Evolutionary conservation across 2,329 filamentous ascomycete genomes (phyloP).

Genomic region (Biscogniauxia sp.): DNA sequence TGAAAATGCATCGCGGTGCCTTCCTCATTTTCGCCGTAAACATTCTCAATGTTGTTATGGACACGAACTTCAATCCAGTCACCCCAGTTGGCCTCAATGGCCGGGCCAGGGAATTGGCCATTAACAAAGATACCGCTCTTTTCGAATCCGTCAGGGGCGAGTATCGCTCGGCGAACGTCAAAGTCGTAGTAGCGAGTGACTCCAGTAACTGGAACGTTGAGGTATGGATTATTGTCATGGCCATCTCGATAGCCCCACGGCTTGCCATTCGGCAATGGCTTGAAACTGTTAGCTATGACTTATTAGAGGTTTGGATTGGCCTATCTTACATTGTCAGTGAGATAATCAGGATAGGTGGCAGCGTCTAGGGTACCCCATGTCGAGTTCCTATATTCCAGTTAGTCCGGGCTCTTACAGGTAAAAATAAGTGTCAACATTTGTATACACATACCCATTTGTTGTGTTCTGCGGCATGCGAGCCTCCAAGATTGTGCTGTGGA

Average conservation of each 20-base stretch:
- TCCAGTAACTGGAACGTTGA: slow-evolving; percentile 1
- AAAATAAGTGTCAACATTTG: background rate
- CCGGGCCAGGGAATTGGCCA: slow-evolving; percentile 49
- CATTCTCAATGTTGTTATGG: slow-evolving; percentile 57
- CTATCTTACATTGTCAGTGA: slow-evolving; percentile 1
- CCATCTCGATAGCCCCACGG: background rate
- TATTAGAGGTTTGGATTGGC: background rate
- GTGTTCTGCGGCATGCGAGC: background rate
- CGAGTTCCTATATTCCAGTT: background rate
- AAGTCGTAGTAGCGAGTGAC: slow-evolving; percentile 4
- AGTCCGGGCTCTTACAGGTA: background rate
- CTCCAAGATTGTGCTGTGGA: background rate
- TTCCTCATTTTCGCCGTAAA: slow-evolving; percentile 39
- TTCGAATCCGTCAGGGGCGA: slow-evolving; percentile 1
- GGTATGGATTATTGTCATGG: background rate
- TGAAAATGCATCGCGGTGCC: slow-evolving; percentile 66
- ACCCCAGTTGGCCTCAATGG: slow-evolving; percentile 41
- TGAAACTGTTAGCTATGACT: background rate
- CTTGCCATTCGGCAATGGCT: slow-evolving; percentile 1
- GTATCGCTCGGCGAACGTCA: background rate
- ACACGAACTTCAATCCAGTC: slow-evolving; percentile 41
- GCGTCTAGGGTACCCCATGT: background rate
- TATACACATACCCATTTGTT: background rate
- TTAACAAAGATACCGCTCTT: slow-evolving; percentile 37
- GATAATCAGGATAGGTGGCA: background rate